Evolutionary conservation across 2,329 filamentous ascomycete species (phyloP).

Genomic region (Pyrenochaeta sp.): DNA sequence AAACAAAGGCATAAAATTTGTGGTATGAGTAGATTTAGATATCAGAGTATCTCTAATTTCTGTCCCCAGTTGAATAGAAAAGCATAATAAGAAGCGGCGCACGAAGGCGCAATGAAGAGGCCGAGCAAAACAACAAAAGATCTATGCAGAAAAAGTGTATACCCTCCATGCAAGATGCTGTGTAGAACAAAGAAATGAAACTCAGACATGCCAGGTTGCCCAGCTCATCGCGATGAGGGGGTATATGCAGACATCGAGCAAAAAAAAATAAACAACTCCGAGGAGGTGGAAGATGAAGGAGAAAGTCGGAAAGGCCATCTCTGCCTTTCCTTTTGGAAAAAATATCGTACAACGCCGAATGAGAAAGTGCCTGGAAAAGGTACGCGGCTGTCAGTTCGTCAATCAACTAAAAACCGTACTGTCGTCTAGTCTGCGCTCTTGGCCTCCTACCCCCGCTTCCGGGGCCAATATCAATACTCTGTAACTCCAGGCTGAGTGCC

Average conservation of each 20-base stretch:
- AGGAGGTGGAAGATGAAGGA: too few species aligned
- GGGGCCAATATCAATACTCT: constrained; percentile 56
- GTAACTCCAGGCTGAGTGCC: constrained; percentile 76
- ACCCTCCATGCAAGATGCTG: neutral
- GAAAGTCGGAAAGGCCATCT: neutral
- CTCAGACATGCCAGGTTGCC: neutral
- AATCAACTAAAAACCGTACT: constrained; percentile 18
- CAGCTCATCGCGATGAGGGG: neutral
- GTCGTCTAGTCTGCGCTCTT: constrained; percentile 18
- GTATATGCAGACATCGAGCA: neutral
- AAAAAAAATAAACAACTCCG: too few species aligned
- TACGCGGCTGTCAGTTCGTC: too few species aligned
- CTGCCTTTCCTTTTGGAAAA: neutral
- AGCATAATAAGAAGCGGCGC: too few species aligned
- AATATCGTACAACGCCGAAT: neutral
- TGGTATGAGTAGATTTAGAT: too few species aligned
- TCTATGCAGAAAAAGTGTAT: neutral
- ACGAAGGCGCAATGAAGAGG: too few species aligned
- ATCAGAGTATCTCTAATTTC: too few species aligned
- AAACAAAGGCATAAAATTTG: too few species aligned
- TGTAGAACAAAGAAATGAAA: neutral
- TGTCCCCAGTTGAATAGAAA: too few species aligned
- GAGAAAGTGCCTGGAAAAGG: too few species aligned
- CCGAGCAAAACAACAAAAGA: neutral
- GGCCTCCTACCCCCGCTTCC: constrained; percentile 31